A percentile compares a stretch with the other conserved stretches of the same genome.
These are phyloP conservation scores for Inga laurina DNA, from an alignment of 306 rosid species.

Conservation along the genomic window DNA sequence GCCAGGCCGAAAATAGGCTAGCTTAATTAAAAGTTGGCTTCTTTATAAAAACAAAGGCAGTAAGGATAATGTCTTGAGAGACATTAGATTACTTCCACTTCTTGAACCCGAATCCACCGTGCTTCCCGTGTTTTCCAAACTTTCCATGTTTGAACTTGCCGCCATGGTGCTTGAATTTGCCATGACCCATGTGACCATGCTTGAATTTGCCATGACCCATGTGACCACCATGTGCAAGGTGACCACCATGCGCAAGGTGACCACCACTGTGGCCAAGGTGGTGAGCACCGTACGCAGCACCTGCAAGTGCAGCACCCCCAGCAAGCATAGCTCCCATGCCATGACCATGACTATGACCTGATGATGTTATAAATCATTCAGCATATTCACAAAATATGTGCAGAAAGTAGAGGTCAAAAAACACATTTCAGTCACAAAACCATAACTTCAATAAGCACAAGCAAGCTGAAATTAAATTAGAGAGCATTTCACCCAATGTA, in stretches of 20 bases:
- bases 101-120: not conserved
- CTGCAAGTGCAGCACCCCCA: not conserved
- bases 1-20: not conserved
- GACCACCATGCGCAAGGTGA: not conserved
- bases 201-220: not conserved
- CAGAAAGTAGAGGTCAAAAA: not conserved
- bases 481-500: not conserved
- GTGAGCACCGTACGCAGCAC: not conserved
- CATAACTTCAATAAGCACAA: not conserved
- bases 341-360: not conserved
- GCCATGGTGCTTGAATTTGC: not conserved
- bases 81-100: not conserved
- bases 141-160: not conserved
- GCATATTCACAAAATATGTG: not conserved
- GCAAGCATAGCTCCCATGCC: slow-evolving; percentile 6
- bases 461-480: not conserved
- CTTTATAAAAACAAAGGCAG: not conserved
- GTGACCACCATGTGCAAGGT: too few relatives aligned
- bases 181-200: not conserved
- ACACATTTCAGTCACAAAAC: not conserved
- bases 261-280: not conserved
- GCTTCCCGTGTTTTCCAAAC: not conserved
- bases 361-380: not conserved
- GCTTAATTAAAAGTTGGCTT: not conserved
- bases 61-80: not conserved